A percentile compares a stretch with the other conserved stretches of the same genome.
Evolutionary conservation across 1,284 basidiomycete species (phyloP).

Genomic region (Coriolopsis trogii): DNA sequence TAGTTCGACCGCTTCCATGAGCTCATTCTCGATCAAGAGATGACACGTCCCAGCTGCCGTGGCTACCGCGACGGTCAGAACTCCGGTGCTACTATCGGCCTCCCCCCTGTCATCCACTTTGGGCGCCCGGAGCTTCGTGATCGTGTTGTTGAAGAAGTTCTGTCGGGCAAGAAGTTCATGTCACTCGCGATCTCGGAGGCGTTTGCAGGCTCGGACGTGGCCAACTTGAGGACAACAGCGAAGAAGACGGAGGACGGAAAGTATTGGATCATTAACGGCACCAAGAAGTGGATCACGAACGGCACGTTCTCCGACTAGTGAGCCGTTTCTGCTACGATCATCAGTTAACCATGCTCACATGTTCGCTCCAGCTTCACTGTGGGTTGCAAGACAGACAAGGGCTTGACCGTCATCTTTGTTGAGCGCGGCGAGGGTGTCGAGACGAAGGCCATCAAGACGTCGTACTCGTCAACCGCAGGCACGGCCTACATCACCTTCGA

Average conservation of each 20-base stretch:
- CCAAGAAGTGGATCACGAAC: conserved; percentile 87
- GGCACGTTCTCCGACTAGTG: conserved; percentile 54
- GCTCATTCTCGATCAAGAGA: conserved; percentile 41
- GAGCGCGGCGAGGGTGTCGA: conserved; percentile 79
- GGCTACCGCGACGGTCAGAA: conserved; percentile 38
- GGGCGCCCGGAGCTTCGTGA: conserved; percentile 76
- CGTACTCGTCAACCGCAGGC: conserved; percentile 77
- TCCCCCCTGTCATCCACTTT: conserved; percentile 86
- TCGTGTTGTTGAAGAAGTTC: conserved; percentile 80
- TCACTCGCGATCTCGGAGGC: conserved; percentile 69
- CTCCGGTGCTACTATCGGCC: conserved; percentile 69
- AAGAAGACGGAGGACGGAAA: conserved; percentile 83
- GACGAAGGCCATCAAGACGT: conserved; percentile 86
- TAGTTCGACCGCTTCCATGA: conserved; percentile 77
- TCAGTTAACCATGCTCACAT: background rate
- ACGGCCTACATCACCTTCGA: conserved; percentile 91
- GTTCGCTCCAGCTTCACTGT: conserved; percentile 52
- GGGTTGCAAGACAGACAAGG: conserved; percentile 67
- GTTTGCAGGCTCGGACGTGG: conserved; percentile 90
- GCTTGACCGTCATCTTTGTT: conserved; percentile 84
- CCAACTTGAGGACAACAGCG: conserved; percentile 81
- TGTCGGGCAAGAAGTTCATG: conserved; percentile 72
- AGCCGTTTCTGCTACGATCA: background rate
- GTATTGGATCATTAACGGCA: conserved; percentile 85
- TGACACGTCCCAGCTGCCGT: conserved; percentile 28